A percentile compares a stretch with the other conserved stretches of the same genome.
These are phyloP conservation scores for Panaeolus cyanescens DNA, from an alignment of 768 basidiomycete genomes.

Conservation along the genomic window DNA sequence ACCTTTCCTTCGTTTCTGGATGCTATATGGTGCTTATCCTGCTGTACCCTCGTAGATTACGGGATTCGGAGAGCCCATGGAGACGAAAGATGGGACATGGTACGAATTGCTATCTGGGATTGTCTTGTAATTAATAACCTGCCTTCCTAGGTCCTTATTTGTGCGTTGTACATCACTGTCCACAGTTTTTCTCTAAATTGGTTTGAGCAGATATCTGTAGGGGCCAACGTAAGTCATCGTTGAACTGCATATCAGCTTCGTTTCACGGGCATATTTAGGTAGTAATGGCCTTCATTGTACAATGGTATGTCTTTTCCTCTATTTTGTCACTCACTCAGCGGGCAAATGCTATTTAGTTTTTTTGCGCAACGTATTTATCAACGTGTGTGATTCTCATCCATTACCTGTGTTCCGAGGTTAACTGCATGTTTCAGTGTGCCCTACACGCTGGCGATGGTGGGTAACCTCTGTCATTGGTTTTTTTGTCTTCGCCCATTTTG, in stretches of 20 bases:
- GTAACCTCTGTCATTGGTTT: conserved; percentile 36
- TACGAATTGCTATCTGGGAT: conserved; percentile 11
- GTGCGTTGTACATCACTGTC: conserved; percentile 21
- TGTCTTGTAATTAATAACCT: neutral
- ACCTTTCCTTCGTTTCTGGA: conserved; percentile 1
- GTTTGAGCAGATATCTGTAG: conserved; percentile 33
- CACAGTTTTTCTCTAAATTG: neutral
- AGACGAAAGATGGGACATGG: conserved; percentile 39
- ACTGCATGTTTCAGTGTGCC: conserved; percentile 30
- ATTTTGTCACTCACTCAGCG: neutral
- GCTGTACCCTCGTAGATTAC: conserved; percentile 28
- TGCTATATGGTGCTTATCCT: neutral
- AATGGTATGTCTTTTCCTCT: conserved; percentile 31
- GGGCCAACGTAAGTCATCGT: conserved; percentile 33
- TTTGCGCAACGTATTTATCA: conserved; percentile 40
- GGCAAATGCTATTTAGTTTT: conserved; percentile 27
- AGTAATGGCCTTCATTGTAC: conserved; percentile 41
- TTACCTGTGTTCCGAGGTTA: neutral
- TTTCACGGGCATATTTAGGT: conserved; percentile 26
- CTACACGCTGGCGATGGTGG: conserved; percentile 33
- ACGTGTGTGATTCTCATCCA: conserved; percentile 35
- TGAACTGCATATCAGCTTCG: neutral
- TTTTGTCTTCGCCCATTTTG: conserved; percentile 40
- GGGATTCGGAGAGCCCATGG: conserved; percentile 32
- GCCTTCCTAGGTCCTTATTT: conserved; percentile 34